Evolutionary conservation across 768 basidiomycete species (phyloP).

Genomic region (Chiua virens): DNA sequence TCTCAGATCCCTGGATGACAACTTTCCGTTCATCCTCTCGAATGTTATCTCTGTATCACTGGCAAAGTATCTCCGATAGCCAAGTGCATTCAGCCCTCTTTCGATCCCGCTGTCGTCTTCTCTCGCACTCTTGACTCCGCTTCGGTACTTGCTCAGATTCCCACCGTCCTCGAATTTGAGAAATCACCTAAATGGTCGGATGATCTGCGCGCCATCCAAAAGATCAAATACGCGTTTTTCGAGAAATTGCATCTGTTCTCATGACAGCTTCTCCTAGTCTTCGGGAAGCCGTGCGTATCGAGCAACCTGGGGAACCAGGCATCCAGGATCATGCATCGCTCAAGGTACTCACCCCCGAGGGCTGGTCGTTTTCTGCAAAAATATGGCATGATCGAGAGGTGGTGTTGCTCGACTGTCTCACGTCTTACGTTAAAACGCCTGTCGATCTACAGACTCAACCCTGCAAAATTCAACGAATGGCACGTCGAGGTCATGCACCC

Average conservation of each 20-base stretch:
- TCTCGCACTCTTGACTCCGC: constrained; percentile 52
- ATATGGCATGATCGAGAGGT: constrained; percentile 90
- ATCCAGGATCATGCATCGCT: constrained; percentile 70
- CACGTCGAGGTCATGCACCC: constrained; percentile 65
- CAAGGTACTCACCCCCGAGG: constrained; percentile 76
- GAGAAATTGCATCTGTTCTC: constrained; percentile 70
- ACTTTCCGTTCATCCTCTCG: constrained; percentile 75
- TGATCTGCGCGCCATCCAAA: constrained; percentile 88
- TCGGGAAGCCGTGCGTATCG: constrained; percentile 58
- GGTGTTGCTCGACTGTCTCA: constrained; percentile 69
- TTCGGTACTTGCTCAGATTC: constrained; percentile 70
- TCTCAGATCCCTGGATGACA: constrained; percentile 70
- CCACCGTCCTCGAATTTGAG: constrained; percentile 86
- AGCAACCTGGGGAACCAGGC: constrained; percentile 48
- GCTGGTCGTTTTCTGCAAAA: constrained; percentile 82
- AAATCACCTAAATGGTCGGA: constrained; percentile 94
- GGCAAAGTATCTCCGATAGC: constrained; percentile 77
- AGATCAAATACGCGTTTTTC: constrained; percentile 91
- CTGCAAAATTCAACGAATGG: constrained; percentile 50
- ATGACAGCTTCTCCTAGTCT: constrained; percentile 52
- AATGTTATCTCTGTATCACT: constrained; percentile 77
- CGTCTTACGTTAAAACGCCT: constrained; percentile 41
- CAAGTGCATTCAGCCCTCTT: constrained; percentile 78
- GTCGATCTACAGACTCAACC: constrained; percentile 3
- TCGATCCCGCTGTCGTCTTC: constrained; percentile 59